These are phyloP conservation scores for Trichoderma asperelloides DNA, from an alignment of 495 filamentous ascomycete species.

Conservation along the genomic window DNA sequence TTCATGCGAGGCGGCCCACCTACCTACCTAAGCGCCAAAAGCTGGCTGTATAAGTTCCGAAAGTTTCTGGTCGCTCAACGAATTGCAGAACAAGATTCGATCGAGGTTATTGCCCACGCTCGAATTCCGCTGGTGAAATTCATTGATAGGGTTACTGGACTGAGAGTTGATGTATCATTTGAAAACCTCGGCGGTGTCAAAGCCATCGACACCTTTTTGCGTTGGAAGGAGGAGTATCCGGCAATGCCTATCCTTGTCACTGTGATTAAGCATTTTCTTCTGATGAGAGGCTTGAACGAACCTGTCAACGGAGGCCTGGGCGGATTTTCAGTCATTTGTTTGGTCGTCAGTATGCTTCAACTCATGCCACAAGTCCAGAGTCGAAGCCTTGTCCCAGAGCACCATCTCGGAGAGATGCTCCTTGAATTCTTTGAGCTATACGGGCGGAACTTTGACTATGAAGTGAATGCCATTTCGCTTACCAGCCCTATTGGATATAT, in stretches of 20 bases:
- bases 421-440: conserved; percentile 85
- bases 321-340: conserved; percentile 85
- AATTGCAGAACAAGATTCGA: conserved; percentile 40
- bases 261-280: conserved; percentile 83
- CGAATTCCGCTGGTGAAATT: conserved; percentile 94
- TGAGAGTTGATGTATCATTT: conserved; percentile 87
- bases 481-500: conserved; percentile 55
- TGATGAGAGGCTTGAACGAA: conserved; percentile 84
- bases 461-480: conserved; percentile 60
- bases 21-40: conserved; percentile 27
- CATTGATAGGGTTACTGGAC: conserved; percentile 57
- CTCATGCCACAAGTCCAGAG: conserved; percentile 58
- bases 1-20: conserved; percentile 35
- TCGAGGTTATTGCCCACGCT: conserved; percentile 60
- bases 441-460: conserved; percentile 65
- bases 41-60: conserved; percentile 36
- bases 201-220: conserved; percentile 67
- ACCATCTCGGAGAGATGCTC: conserved; percentile 67
- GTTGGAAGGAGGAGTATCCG: conserved; percentile 71
- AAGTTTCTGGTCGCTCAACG: conserved; percentile 37
- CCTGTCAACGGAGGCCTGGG: conserved; percentile 86
- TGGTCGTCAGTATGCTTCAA: conserved; percentile 81
- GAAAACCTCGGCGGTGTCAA: conserved; percentile 76
- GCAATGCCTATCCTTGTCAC: conserved; percentile 75
- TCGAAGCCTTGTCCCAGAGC: conserved; percentile 43